Base-by-base conservation (phyloP, 1,139 yeast genomes). In the Yamadazyma buinensis region DNA sequence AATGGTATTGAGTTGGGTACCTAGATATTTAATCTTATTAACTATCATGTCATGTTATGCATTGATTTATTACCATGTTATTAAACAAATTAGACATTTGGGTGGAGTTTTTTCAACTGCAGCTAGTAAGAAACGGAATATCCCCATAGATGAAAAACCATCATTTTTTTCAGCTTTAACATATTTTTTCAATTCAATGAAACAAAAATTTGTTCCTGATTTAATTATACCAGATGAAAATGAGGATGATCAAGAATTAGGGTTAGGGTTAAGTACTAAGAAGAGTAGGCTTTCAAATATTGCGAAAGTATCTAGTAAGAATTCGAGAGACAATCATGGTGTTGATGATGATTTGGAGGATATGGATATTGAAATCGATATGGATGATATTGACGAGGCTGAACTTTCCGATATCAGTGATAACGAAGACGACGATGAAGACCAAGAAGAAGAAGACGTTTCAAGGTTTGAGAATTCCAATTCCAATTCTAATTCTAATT, bases 1-100 rank as follows among this genome's bases (percentile, higher is more conserved):
- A 38, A 54, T 84, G 32, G 88, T 72, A 1, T 63, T 88, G 34
- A 77, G 90, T 43, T 88, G 95, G 95, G 80, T 77, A 1, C 92
- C 95, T 3, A 67, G 97, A 30, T 87, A 80, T 54, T 55, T 77
- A 39, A 75, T 88, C 36, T 71, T 84, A 41, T 54, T 84, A 11
- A 54, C 73, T 23, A 84, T 88, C 48, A 52, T 85, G 36, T 59
- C 72, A 17, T 76, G 86, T 31, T 88, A 88, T 57, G 66, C 78
- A 32, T 66, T 81, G 34, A 82, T 88, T 39, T 88, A 88, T 59
- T 60, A 78, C 42, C 85, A 83, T 51, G 94, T 88, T 23, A 71
- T 80, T 44, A 61, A 64, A 29, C 83, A 83, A 49, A 74, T 80
- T 48, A 69, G 72, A 37, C 58, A 62, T 4, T 66, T 71, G 32